These are phyloP conservation scores for Capronia americana DNA, from an alignment of 2,329 filamentous ascomycete species.

Conservation along the genomic window DNA sequence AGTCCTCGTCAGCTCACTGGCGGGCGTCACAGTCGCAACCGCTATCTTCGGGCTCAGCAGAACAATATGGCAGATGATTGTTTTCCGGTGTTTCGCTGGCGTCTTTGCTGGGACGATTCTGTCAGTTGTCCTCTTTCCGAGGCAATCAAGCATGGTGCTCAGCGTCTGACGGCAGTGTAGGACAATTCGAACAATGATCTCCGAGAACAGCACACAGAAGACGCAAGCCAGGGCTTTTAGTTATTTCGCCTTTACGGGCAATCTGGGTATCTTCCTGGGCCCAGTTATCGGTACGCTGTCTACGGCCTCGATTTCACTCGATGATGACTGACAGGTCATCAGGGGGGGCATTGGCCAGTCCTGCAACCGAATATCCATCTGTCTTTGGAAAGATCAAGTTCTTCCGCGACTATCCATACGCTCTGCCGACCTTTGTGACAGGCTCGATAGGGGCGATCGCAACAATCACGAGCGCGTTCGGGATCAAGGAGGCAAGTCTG, in stretches of 20 bases:
- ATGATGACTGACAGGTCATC: constrained; percentile 2
- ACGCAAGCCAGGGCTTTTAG: constrained; percentile 77
- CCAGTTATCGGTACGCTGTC: constrained; percentile 59
- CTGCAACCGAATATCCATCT: constrained; percentile 66
- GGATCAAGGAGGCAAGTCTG: constrained; percentile 62
- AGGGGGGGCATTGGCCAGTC: constrained; percentile 72
- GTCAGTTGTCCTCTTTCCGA: constrained; percentile 36
- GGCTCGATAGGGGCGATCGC: constrained; percentile 61
- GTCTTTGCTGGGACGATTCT: constrained; percentile 76
- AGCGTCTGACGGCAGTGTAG: constrained; percentile 14
- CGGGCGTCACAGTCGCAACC: constrained; percentile 67
- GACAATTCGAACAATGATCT: constrained; percentile 75
- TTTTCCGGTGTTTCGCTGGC: constrained; percentile 73
- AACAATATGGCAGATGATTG: constrained; percentile 74
- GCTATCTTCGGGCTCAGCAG: constrained; percentile 72
- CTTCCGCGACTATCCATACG: constrained; percentile 70
- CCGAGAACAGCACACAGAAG: constrained; percentile 71
- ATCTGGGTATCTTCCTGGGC: constrained; percentile 75
- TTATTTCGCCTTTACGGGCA: constrained; percentile 77
- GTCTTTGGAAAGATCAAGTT: constrained; percentile 64
- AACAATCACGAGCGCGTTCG: constrained; percentile 60
- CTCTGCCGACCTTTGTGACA: constrained; percentile 66
- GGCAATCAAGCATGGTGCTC: not conserved
- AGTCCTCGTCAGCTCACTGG: constrained; percentile 70
- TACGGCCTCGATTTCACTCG: not conserved